Base-by-base conservation (phyloP, 495 filamentous ascomycete species). In the Hyaloscypha bicolor region DNA sequence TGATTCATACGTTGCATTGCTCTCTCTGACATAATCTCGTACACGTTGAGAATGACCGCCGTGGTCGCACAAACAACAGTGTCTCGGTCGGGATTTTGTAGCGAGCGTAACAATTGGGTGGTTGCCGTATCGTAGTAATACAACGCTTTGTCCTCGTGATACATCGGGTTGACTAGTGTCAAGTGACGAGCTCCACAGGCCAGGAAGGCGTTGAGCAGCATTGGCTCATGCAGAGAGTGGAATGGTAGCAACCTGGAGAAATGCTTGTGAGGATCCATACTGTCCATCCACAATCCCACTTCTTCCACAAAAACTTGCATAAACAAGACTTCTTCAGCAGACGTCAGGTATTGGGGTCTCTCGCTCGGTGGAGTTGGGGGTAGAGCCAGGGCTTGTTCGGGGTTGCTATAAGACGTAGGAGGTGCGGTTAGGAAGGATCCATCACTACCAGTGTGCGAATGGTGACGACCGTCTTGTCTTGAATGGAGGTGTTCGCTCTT, bases 271-370 rank as follows among this genome's bases (percentile, higher is more conserved):
- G 86, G 84, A 79, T 97, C 91, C 80, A 97, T 86, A 57, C 87
- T 91, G 76, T 98, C 95, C 93, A 99, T 95, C 91, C 94, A 97
- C 21, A 91, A 77, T 4, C 91, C 93, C 19, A 99, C 90, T 70
- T 97, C 91, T 72, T 96, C 92, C 31, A 95, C 88, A 74, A 96
- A 99, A 0, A 91, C 87, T 74, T 96, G 93, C 87, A 99, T 91
- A 71, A 93, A 91, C 51, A 88, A 81, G 2, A 93, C 83, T 74
- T 97, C 91, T 55, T 96, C 90, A 3, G 88, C 86, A 16, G 85
- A 85, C 65, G 85, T 86, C 31, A 97, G 80, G 69, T 84, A 91
- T 22, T 83, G 77, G 33, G 82, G 79, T 25, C 81, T 78, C 65
- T 87, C 83, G 71, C 76, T 84, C 21, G 81, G 79, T 37, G 83